Evolutionary conservation across 768 basidiomycete genomes (phyloP).

Genomic region (Leucosporidium scottii): DNA sequence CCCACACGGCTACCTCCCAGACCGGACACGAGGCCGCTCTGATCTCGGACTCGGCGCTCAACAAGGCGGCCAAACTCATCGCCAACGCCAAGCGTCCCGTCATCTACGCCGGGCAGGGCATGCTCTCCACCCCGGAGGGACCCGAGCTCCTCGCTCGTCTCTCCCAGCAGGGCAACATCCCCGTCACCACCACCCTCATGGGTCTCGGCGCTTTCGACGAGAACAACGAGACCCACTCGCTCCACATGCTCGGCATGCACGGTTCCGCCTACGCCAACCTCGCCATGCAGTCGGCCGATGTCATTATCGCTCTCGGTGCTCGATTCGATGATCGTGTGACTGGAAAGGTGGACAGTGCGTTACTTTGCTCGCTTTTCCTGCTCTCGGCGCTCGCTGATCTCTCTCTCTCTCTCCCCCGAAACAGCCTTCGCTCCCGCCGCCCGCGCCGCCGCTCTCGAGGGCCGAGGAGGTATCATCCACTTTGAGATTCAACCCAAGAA

Average conservation of each 20-base stretch:
- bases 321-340: slow-evolving; percentile 98
- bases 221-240: slow-evolving; percentile 61
- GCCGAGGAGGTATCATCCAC: slow-evolving; percentile 94
- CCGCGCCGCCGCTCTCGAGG: slow-evolving; percentile 69
- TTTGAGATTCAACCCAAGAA: slow-evolving; percentile 99
- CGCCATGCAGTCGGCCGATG: slow-evolving; percentile 94
- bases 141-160: slow-evolving; percentile 74
- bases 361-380: background rate
- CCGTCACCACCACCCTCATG: slow-evolving; percentile 92
- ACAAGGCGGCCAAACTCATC: slow-evolving; percentile 75
- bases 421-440: slow-evolving; percentile 82
- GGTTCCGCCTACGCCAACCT: slow-evolving; percentile 94
- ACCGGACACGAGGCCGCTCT: slow-evolving; percentile 24
- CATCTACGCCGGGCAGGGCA: slow-evolving; percentile 87
- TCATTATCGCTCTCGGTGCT: slow-evolving; percentile 92
- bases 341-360: slow-evolving; percentile 62
- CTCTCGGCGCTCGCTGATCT: slow-evolving; percentile 3
- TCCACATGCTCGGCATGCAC: slow-evolving; percentile 99
- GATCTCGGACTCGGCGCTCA: slow-evolving; percentile 23
- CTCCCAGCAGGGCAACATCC: slow-evolving; percentile 79
- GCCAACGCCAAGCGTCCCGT: slow-evolving; percentile 84
- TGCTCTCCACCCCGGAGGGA: slow-evolving; percentile 72
- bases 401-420: background rate
- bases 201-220: slow-evolving; percentile 96
- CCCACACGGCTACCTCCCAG: slow-evolving; percentile 37